Base-by-base conservation (phyloP, 371 early-diverging fungal genomes). In the Circinella minor region DNA sequence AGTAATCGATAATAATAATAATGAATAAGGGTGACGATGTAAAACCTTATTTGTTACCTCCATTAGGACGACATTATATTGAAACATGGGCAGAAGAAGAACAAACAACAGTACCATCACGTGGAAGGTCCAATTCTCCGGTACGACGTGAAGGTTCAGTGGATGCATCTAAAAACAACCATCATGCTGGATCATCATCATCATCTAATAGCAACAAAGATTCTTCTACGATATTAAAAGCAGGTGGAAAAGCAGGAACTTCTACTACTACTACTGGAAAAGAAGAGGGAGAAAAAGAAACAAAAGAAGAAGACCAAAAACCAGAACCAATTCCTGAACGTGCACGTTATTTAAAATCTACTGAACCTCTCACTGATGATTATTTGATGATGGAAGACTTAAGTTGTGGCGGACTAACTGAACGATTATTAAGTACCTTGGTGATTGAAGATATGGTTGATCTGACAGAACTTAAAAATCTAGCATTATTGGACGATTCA, bases 81-180 rank as follows among this genome's bases (percentile, higher is more conserved):
- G 92, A 94, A 49, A 86, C 82, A 34, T 96, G 96, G 96, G 88
- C 91, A 10, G 94, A 93, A 63, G 95, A 97, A 73, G 96, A 96
- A 13, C 71, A 61, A 76, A 20, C 49, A 13, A 47, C 65, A 20
- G 27, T 51, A 27, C 38, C 88, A 36, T 81, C 85, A 38, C 80
- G 85, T 74, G 77, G 74, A 36, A 64, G 75, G 46, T 73, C 78
- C 37, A 61, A 74, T 65, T 80, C 80, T n/a, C 76, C 80, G n/a
- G 74, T 60, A 27, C 64, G 64, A 64, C 47, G 55, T 11, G 66
- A 66, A 55, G 55, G 49, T 3, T 27, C 55, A 6, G 18, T 49
- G 13, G 55, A 66, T 3, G 18, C 27, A 34, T 27, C 57, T 7
- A 57, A 10, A 11, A 51, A 51, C n/a, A 47, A 47, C 1, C 11